Base-by-base conservation (phyloP, 805 yeast species). In the Kuraishia hungarica region DNA sequence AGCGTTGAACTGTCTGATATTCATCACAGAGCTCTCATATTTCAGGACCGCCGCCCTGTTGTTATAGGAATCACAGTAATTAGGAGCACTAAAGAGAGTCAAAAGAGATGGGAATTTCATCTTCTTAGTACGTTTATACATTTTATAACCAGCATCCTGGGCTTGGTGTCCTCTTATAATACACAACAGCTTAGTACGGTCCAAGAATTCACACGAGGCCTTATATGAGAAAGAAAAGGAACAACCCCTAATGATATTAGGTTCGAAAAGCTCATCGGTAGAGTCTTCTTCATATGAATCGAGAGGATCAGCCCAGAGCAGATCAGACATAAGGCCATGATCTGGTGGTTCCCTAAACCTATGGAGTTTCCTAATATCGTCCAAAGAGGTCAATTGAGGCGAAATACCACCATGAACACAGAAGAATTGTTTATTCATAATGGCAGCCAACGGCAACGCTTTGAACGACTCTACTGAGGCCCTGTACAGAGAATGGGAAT, bases 361-460 rank as follows among this genome's bases (percentile, higher is more conserved):
- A 70, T 92, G 83, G 47, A 93, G 72, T 43, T 71, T 74, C 29
- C 78, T 76, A 39, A 93, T 71, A 65, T 91, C 97, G 51, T 82
- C 83, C 47, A 89, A 74, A 1, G 85, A 72, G 54, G 76, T 79
- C 59, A 93, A 73, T 54, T 90, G 94, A 3, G 97, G 97, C 10
- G 97, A 89, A 13, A 93, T 76, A 15, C 98, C 98, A 53, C 98
- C 99, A 67, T 93, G 99, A 53, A 91, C 96, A 70, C 98, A 93
- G 67, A 93, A 87, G 62, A 92, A 93, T 70, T 93, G 97, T 59
- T 84, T 84, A 72, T 91, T 92, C 93, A 93, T 87, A 24, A 93
- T 75, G 0, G 97, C 98, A 1, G 96, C 96, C 60, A 93, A 77
- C 5, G 98, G 98, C 56, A 93, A 73, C 0, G 94, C 83, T 65